A percentile compares a stretch with the other conserved stretches of the same genome.
phyloP scores from a whole-genome alignment of 257 asterid species.

The Ajuga chamaepitys region DNA sequence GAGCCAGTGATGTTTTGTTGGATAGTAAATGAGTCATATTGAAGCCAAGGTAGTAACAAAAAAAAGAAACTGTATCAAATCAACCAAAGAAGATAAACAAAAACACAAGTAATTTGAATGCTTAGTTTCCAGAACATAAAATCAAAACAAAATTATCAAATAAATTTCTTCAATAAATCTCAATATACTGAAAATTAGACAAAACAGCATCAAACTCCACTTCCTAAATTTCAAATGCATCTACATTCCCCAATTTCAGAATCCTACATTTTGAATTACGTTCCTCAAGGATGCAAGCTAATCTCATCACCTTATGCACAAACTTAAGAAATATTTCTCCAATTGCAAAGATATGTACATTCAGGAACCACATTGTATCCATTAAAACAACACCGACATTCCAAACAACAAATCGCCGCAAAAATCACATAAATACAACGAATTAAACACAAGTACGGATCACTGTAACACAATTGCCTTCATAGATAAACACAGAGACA shows the following conservation, averaged over 20 bases:
- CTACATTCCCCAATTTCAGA: background rate
- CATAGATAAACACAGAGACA: background rate
- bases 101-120: background rate
- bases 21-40: no score
- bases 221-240: background rate
- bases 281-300: background rate
- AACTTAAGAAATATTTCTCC: background rate
- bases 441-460: constrained; percentile 7
- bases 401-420: background rate
- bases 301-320: background rate
- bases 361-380: constrained; percentile 10
- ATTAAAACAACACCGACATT: background rate
- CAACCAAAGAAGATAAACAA: no score
- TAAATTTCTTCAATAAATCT: background rate
- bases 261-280: background rate
- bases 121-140: background rate
- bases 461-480: constrained; percentile 3
- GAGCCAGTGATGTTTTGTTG: no score
- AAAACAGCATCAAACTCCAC: background rate
- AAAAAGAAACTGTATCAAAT: no score
- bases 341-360: background rate
- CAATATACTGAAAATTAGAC: background rate
- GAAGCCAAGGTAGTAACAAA: no score
- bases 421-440: background rate
- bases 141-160: background rate